phyloP scores from a whole-genome alignment of 2,329 filamentous ascomycete genomes.

The Aspergillus tubingensis region DNA sequence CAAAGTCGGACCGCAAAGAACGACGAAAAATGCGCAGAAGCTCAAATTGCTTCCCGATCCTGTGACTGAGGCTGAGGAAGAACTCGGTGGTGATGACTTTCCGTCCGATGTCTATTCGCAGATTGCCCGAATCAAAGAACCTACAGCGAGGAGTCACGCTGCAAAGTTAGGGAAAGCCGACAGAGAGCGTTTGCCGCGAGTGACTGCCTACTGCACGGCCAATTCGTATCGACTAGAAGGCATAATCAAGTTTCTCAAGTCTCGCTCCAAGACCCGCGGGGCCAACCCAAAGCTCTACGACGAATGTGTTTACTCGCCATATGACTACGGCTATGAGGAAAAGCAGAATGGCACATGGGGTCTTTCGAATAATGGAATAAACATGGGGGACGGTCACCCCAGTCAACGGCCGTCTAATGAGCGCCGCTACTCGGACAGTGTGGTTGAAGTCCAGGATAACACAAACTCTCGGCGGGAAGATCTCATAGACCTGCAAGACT shows the following conservation, averaged over 20 bases:
- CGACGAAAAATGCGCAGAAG: constrained; percentile 94
- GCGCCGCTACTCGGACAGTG: constrained; percentile 68
- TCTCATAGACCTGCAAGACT: constrained; percentile 62
- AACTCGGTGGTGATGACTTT: constrained; percentile 80
- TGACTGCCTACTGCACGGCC: constrained; percentile 95
- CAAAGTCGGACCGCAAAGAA: constrained; percentile 92
- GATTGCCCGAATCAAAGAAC: constrained; percentile 96
- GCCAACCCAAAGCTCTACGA: constrained; percentile 91
- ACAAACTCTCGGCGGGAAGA: constrained; percentile 60
- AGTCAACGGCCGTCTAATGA: constrained; percentile 51
- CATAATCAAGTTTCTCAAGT: constrained; percentile 87
- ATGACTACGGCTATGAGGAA: constrained; percentile 68
- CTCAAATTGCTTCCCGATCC: constrained; percentile 94
- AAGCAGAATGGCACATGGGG: constrained; percentile 34
- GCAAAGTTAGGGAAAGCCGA: constrained; percentile 92
- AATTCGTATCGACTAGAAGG: constrained; percentile 88
- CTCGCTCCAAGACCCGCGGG: constrained; percentile 72
- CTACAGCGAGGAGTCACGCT: constrained; percentile 86
- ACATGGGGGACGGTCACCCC: constrained; percentile 26
- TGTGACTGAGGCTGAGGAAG: constrained; percentile 77
- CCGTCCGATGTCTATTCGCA: constrained; percentile 96
- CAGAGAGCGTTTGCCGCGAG: constrained; percentile 78
- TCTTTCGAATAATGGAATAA: constrained; percentile 40
- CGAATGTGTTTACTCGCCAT: constrained; percentile 96
- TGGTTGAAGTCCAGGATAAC: constrained; percentile 66